These are phyloP conservation scores for Anisodus tanguticus DNA, from an alignment of 257 asterid genomes.

Conservation along the genomic window DNA sequence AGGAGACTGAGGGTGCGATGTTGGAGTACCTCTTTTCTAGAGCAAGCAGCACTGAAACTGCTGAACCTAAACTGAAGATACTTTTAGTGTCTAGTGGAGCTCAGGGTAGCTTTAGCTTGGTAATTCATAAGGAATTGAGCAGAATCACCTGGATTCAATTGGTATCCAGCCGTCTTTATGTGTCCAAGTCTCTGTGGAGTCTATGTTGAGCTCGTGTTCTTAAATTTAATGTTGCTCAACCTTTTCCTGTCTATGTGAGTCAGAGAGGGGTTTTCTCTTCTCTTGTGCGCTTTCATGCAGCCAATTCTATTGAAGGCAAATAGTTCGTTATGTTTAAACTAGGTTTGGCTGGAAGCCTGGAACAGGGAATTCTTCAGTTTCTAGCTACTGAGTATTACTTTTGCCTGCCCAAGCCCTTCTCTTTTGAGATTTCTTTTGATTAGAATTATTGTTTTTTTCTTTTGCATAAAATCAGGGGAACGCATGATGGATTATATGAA, in stretches of 20 bases:
- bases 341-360: slow-evolving; percentile 23
- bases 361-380: not conserved
- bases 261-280: not conserved
- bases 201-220: not conserved
- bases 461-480: slow-evolving; percentile 63
- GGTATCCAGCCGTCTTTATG: not conserved
- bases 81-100: not conserved
- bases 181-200: slow-evolving; percentile 1
- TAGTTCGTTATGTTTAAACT: slow-evolving; percentile 8
- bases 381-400: not conserved
- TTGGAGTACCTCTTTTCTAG: slow-evolving; percentile 12
- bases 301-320: not conserved
- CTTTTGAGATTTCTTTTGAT: slow-evolving; percentile 13
- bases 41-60: slow-evolving; percentile 6
- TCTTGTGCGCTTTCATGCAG: not conserved
- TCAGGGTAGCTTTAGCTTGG: slow-evolving; percentile 2
- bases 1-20: not conserved
- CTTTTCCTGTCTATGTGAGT: not conserved
- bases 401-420: slow-evolving; percentile 6
- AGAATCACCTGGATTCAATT: slow-evolving; percentile 21
- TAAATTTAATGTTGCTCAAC: slow-evolving; percentile 5
- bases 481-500: slow-evolving; percentile 91
- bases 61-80: slow-evolving; percentile 22
- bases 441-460: not conserved
- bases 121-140: not conserved